Percentiles rank a stretch among this genome's conserved stretches.
Conservation (phyloP, 1,139 yeast species). For the Tardiomyces digboiensis region DNA sequence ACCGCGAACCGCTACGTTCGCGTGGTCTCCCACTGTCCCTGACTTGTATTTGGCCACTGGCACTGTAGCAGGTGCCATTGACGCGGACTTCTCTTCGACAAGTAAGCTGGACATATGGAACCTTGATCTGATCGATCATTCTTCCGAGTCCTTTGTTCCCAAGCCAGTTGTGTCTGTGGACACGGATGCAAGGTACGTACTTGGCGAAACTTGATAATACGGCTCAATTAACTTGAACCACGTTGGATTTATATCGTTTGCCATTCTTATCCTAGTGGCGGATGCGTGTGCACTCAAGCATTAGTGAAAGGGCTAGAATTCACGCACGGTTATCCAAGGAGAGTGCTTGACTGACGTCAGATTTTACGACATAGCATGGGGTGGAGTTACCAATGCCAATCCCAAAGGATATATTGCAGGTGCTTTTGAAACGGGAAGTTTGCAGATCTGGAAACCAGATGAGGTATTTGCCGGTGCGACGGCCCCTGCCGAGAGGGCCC, state of each 20-base stretch:
- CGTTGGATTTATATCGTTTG: neutral
- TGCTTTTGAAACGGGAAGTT: slow-evolving; percentile 74
- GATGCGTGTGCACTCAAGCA: no score
- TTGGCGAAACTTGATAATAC: neutral
- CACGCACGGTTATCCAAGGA: slow-evolving; percentile 4
- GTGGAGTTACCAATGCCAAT: slow-evolving; percentile 48
- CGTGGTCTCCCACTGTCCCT: slow-evolving; percentile 74
- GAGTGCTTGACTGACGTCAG: slow-evolving; percentile 27
- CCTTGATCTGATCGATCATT: slow-evolving; percentile 40
- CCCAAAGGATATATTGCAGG: slow-evolving; percentile 66
- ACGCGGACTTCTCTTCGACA: slow-evolving; percentile 71
- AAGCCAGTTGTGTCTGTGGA: slow-evolving; percentile 41
- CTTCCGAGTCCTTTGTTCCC: slow-evolving; percentile 20
- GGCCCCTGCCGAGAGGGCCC: slow-evolving; percentile 33
- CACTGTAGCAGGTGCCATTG: slow-evolving; percentile 92
- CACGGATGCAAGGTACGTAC: slow-evolving; percentile 28
- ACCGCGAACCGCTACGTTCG: slow-evolving; percentile 84
- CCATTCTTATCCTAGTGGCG: no score
- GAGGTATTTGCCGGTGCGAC: slow-evolving; percentile 13
- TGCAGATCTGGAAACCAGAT: slow-evolving; percentile 69
- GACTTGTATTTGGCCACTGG: slow-evolving; percentile 81
- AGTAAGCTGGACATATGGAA: slow-evolving; percentile 76
- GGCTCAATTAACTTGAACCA: slow-evolving; percentile 1
- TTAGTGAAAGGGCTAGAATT: no score
- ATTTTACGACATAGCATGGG: slow-evolving; percentile 85